Evolutionary conservation across 768 basidiomycete genomes (phyloP), one percentile per base, ranked within the genome.

Genomic region (Artomyces pyxidatus): DNA sequence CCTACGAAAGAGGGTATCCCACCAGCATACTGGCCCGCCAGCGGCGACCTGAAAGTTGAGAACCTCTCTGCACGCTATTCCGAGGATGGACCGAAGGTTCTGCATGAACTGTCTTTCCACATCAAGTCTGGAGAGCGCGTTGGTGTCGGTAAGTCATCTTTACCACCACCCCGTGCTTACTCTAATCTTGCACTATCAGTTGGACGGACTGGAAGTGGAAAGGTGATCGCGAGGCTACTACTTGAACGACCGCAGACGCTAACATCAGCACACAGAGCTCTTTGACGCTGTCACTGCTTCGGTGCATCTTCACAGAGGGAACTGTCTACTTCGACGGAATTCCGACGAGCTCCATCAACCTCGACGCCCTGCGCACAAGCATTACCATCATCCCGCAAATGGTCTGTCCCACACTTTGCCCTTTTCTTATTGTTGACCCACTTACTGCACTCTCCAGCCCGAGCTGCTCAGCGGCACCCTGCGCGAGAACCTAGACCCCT

Each of bases 1-100:
- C 53, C 71, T 0, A 67, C 66, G 0, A 52, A 62, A 23, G 52
- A 64, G 6, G 72, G 73, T 3, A 59, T 70, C n/a, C 81, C 81
- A 3, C 79, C 81, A 6, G 80, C 81, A 0, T 75, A 79, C 49
- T 83, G 81, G 81, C 81, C 81, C 3, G 68, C 80, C 1, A 75
- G 74, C 25, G 81, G 81, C 1, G 63, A 69, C 11, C 64, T 82
- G n/a, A 57, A 62, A 3, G 73, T 79, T 1, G 73, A 81, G 51
- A 69, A 73, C 27, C 63, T 82, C 4, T 73, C 69, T 12, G 80
- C 81, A 0, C 63, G 67, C 32, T 78, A 77, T 52, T 72, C 71
- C 19, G 32, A 47, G 62, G 77, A 78, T 49, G 78, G 79, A 1
- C 78, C 80, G 1, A 63, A 68, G n/a, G 78, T 82, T 0, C 65